Conservation (phyloP, 1,284 basidiomycete genomes). For the Neolentinus lepideus region DNA sequence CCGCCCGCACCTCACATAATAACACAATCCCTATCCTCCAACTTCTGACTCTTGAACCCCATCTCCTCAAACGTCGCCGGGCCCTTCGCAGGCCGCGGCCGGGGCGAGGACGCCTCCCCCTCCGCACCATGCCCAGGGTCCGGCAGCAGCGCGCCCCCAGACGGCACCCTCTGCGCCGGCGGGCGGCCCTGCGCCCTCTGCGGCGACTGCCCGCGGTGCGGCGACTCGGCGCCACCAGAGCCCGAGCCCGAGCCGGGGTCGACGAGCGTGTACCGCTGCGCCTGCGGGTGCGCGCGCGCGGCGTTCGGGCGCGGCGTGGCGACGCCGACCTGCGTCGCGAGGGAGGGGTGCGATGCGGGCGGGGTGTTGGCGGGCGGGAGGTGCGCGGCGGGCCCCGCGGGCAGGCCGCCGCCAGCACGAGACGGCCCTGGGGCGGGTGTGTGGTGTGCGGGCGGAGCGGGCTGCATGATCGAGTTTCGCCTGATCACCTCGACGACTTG, state of each 20-base stretch:
- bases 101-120: constrained; percentile 5
- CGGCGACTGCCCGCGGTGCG: constrained; percentile 11
- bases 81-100: constrained; percentile 25
- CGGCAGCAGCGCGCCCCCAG: constrained; percentile 2
- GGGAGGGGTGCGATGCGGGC: constrained; percentile 1
- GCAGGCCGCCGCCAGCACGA: no score
- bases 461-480: constrained; percentile 21
- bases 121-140: constrained; percentile 5
- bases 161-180: constrained; percentile 2
- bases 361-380: no score
- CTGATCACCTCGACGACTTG: constrained; percentile 25
- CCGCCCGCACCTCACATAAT: constrained; percentile 50
- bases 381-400: no score
- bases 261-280: constrained; percentile 20
- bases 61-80: constrained; percentile 89
- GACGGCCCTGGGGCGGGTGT: no score
- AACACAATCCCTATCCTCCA: constrained; percentile 75
- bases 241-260: constrained; percentile 17
- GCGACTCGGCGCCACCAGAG: constrained; percentile 10
- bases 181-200: constrained; percentile 4
- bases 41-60: constrained; percentile 73
- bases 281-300: constrained; percentile 16
- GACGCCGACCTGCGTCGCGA: not conserved
- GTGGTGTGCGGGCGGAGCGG: constrained; percentile 6
- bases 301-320: constrained; percentile 3